Percentiles rank a stretch among this genome's conserved stretches.
Evolutionary conservation across 2,329 filamentous ascomycete species (phyloP).

Genomic region (Pestalotiopsis sp.): DNA sequence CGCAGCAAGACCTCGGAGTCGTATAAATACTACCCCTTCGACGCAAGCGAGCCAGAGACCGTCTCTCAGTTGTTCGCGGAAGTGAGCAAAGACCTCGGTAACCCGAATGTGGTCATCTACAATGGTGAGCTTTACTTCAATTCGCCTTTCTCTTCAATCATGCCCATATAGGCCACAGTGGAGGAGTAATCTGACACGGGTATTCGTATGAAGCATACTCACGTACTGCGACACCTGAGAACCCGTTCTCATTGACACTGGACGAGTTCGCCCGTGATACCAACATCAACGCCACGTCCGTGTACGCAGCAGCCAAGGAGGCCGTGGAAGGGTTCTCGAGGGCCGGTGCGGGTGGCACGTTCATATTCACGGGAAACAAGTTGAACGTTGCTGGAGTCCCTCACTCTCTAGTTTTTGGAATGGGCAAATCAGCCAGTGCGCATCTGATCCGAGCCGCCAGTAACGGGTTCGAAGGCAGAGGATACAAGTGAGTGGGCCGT

Average conservation of each 20-base stretch:
- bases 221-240: not conserved
- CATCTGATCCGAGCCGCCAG: conserved; percentile 19
- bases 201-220: not conserved
- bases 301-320: conserved; percentile 18
- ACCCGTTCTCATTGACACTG: conserved; percentile 14
- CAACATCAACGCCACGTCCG: conserved; percentile 15
- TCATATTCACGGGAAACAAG: conserved; percentile 27
- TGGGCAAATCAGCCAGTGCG: conserved; percentile 10
- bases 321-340: conserved; percentile 20
- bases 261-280: conserved; percentile 8
- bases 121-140: conserved; percentile 12
- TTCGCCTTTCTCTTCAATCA: not conserved
- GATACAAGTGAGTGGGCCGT: conserved; percentile 26
- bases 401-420: conserved; percentile 8
- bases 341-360: conserved; percentile 22
- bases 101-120: conserved; percentile 20
- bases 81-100: conserved; percentile 11
- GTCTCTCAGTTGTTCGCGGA: conserved; percentile 21
- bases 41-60: conserved; percentile 13
- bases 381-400: conserved; percentile 18
- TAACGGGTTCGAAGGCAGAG: conserved; percentile 18
- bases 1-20: conserved; percentile 4
- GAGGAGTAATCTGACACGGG: not conserved
- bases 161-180: not conserved
- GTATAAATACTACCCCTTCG: conserved; percentile 10